phyloP scores from a whole-genome alignment of 306 rosid species.

The Trichosanthes cucumerina region DNA sequence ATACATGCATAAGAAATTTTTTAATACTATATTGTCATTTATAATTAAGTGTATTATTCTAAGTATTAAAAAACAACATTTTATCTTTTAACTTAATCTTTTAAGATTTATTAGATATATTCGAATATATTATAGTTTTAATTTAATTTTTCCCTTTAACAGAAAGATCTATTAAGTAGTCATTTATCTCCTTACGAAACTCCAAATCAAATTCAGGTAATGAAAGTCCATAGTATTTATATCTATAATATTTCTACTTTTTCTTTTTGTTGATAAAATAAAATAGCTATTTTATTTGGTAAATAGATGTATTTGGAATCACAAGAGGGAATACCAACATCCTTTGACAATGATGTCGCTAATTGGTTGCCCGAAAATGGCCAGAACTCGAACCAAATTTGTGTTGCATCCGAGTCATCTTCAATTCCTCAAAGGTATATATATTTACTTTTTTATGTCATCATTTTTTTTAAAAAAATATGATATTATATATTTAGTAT shows the following conservation, averaged over 20 bases:
- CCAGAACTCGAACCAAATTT: conserved; percentile 11
- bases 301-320: conserved; percentile 23
- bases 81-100: not conserved
- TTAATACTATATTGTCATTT: not conserved
- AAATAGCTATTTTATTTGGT: not conserved
- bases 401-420: conserved; percentile 19
- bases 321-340: conserved; percentile 18
- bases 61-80: too few species aligned
- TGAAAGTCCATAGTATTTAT: not conserved
- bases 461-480: too few species aligned
- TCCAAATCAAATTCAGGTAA: conserved; percentile 17
- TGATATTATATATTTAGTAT: too few species aligned
- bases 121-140: not conserved
- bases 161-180: conserved; percentile 12
- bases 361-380: conserved; percentile 15
- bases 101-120: too few species aligned
- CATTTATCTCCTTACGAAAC: conserved; percentile 18
- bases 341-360: conserved; percentile 21
- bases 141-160: not conserved
- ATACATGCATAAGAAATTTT: not conserved
- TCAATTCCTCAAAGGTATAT: conserved; percentile 17
- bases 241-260: not conserved
- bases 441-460: not conserved
- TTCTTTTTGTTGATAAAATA: not conserved
- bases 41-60: not conserved